A percentile compares a stretch with the other conserved stretches of the same genome.
These are phyloP conservation scores for Lathyrus sativus DNA, from an alignment of 306 rosid genomes.

Conservation along the genomic window DNA sequence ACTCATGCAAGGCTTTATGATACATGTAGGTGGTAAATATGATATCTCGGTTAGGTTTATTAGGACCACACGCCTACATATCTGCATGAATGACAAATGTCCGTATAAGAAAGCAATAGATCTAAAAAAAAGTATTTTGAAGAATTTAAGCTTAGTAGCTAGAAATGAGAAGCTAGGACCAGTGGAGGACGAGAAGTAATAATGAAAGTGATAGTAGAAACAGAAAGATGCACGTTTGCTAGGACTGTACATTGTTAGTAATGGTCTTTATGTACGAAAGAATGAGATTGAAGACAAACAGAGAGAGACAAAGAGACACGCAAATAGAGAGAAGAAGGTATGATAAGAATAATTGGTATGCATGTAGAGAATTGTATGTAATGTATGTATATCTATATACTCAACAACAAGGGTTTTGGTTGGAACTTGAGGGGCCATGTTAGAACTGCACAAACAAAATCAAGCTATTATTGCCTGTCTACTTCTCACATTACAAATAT, in stretches of 20 bases:
- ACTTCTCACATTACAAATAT: slow-evolving; percentile 58
- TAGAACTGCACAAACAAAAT: slow-evolving; percentile 61
- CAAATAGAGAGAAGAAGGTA: slow-evolving; percentile 44
- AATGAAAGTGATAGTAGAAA: slow-evolving; percentile 20
- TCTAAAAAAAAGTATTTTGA: neutral
- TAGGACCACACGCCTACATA: neutral
- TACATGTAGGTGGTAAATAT: neutral
- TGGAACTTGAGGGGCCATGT: slow-evolving; percentile 55
- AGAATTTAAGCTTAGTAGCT: neutral
- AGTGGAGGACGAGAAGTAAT: slow-evolving; percentile 8
- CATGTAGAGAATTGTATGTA: slow-evolving; percentile 44
- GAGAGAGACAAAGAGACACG: slow-evolving; percentile 34
- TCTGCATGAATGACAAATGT: slow-evolving; percentile 31
- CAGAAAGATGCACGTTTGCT: slow-evolving; percentile 9
- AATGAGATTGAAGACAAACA: slow-evolving; percentile 13
- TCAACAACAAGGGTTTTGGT: slow-evolving; percentile 17
- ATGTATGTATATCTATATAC: neutral
- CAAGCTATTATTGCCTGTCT: slow-evolving; percentile 71
- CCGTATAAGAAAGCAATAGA: slow-evolving; percentile 25
- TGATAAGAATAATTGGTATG: neutral
- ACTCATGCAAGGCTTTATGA: no score
- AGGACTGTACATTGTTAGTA: slow-evolving; percentile 6
- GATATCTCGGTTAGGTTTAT: neutral
- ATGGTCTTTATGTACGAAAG: slow-evolving; percentile 28
- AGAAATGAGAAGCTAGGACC: neutral